These are phyloP conservation scores for Macaranga tanarius DNA, from an alignment of 441 rosid species.

Conservation along the genomic window DNA sequence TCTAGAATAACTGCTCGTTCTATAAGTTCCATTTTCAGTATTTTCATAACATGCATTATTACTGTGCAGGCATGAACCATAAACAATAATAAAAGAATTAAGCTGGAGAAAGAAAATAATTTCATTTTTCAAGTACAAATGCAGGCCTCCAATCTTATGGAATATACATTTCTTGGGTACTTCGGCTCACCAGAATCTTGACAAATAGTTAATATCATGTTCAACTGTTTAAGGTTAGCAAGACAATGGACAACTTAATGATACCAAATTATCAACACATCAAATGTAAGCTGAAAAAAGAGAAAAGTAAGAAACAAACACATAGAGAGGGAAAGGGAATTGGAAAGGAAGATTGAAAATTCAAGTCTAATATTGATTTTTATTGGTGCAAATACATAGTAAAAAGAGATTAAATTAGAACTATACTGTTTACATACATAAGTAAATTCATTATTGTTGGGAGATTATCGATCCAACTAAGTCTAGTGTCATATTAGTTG, in stretches of 20 bases:
- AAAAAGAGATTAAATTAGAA: background rate
- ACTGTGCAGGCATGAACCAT: background rate
- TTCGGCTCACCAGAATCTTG: background rate
- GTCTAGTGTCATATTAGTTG: background rate
- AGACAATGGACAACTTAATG: background rate
- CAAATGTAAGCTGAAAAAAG: background rate
- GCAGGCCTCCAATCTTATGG: background rate
- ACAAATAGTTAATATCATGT: background rate
- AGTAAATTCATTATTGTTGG: too few species aligned
- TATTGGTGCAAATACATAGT: background rate
- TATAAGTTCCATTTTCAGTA: slow-evolving; percentile 31
- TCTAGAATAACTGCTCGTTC: slow-evolving; percentile 56
- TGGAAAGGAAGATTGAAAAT: background rate
- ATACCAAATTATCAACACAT: background rate
- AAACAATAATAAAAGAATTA: background rate
- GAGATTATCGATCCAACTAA: background rate
- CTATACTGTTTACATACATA: background rate
- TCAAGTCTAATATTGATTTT: background rate
- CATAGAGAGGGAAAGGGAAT: background rate
- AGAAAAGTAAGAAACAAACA: background rate
- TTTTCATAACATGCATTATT: slow-evolving; percentile 11
- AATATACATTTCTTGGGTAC: background rate
- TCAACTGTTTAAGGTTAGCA: background rate
- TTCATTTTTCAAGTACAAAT: slow-evolving; percentile 2
- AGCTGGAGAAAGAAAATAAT: slow-evolving; percentile 3